phyloP scores from a whole-genome alignment of 2,329 filamentous ascomycete species.

The Ophiocordyceps sinensis region DNA sequence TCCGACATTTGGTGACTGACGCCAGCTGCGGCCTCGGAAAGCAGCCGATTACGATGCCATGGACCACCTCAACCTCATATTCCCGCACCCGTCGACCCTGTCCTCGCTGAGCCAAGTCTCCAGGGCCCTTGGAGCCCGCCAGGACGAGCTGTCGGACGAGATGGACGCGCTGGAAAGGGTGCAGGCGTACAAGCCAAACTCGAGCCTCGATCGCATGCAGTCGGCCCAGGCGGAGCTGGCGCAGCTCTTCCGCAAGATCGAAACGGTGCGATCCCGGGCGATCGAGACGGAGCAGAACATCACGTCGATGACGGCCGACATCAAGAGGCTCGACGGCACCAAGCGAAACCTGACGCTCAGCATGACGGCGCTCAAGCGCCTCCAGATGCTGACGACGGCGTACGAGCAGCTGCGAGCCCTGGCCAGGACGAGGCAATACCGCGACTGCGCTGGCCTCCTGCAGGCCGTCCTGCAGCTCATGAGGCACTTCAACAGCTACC shows the following conservation, averaged over 20 bases:
- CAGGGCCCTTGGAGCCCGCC: slow-evolving; percentile 56
- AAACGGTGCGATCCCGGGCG: slow-evolving; percentile 77
- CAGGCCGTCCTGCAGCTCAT: slow-evolving; percentile 95
- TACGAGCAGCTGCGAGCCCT: slow-evolving; percentile 86
- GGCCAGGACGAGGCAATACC: slow-evolving; percentile 76
- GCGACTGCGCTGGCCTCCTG: slow-evolving; percentile 84
- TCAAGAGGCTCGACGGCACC: slow-evolving; percentile 90
- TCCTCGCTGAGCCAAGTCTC: slow-evolving; percentile 62
- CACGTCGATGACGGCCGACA: slow-evolving; percentile 97
- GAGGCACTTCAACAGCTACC: slow-evolving; percentile 96
- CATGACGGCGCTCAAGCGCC: slow-evolving; percentile 91
- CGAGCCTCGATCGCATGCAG: slow-evolving; percentile 83
- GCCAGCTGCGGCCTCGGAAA: slow-evolving; percentile 7
- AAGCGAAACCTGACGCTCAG: slow-evolving; percentile 93
- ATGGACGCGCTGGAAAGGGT: slow-evolving; percentile 60
- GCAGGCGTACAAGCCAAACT: slow-evolving; percentile 74
- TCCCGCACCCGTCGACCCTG: slow-evolving; percentile 77
- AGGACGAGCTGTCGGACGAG: slow-evolving; percentile 68
- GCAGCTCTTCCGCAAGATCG: slow-evolving; percentile 85
- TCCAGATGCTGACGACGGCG: slow-evolving; percentile 98
- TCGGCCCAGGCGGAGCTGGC: slow-evolving; percentile 80
- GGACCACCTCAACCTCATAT: slow-evolving; percentile 83
- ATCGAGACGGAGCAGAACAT: slow-evolving; percentile 90
- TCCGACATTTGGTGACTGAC: background rate
- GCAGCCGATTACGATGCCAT: slow-evolving; percentile 77